Percentiles rank a stretch among this genome's conserved stretches.
phyloP scores from a whole-genome alignment of 306 rosid species.

The Neltuma alba region DNA sequence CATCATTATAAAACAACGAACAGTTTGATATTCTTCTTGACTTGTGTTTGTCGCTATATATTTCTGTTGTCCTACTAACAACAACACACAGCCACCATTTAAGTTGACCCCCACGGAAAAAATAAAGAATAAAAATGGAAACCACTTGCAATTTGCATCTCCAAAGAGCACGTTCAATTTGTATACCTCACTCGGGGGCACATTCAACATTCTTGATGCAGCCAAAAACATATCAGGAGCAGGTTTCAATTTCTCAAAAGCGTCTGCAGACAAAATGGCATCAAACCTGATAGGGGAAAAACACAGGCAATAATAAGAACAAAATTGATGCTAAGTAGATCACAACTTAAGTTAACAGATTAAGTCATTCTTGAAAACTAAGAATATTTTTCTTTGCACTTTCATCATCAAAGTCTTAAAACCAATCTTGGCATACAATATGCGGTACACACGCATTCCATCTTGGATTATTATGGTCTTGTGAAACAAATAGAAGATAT shows the following conservation, averaged over 20 bases:
- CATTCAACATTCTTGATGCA: constrained; percentile 78
- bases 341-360: constrained; percentile 23
- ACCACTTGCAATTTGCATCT: neutral
- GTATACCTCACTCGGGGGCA: constrained; percentile 73
- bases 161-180: constrained; percentile 30
- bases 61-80: constrained; percentile 8
- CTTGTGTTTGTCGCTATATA: constrained; percentile 22
- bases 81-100: constrained; percentile 19
- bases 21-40: constrained; percentile 15
- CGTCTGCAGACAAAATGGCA: constrained; percentile 94
- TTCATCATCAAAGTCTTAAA: constrained; percentile 5
- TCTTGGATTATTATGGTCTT: constrained; percentile 30
- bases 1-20: neutral
- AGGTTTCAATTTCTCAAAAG: constrained; percentile 97
- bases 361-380: constrained; percentile 25
- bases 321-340: neutral
- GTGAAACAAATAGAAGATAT: neutral
- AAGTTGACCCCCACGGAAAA: constrained; percentile 20
- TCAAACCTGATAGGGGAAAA: constrained; percentile 78
- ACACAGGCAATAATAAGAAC: constrained; percentile 22
- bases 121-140: neutral
- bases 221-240: constrained; percentile 97
- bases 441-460: constrained; percentile 6
- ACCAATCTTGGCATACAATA: constrained; percentile 22
- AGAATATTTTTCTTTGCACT: constrained; percentile 11